Conservation (phyloP, 495 filamentous ascomycete species). For the Trichoderma parareesei region DNA sequence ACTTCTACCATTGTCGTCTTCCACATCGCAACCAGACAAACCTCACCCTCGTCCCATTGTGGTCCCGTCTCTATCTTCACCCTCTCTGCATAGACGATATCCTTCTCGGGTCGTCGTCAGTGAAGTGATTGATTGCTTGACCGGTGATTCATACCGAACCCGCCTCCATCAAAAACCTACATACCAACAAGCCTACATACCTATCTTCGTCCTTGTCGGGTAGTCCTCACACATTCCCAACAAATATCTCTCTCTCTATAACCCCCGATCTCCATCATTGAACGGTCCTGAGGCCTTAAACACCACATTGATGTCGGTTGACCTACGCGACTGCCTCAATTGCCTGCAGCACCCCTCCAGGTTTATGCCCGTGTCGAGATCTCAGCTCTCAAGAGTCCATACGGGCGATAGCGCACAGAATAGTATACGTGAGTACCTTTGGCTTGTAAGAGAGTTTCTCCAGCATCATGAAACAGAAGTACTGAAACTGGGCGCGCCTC, state of each 20-base stretch:
- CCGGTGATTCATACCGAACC: conserved; percentile 15
- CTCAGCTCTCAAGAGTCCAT: conserved; percentile 62
- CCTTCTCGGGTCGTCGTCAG: conserved; percentile 2
- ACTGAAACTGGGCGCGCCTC: not conserved
- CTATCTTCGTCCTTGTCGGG: not conserved
- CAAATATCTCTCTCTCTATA: not conserved
- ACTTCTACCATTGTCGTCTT: not conserved
- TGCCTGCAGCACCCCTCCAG: conserved; percentile 62
- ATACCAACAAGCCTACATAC: not conserved
- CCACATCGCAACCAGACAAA: conserved; percentile 10
- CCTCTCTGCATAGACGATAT: conserved; percentile 10
- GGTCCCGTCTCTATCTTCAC: conserved; percentile 16
- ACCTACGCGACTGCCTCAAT: conserved; percentile 57
- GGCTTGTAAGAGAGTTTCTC: not conserved
- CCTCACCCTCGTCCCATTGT: conserved; percentile 12
- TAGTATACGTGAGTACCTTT: conserved; percentile 33
- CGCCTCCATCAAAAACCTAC: not conserved
- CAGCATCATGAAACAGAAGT: not conserved
- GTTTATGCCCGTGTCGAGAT: conserved; percentile 64
- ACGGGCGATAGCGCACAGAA: conserved; percentile 56
- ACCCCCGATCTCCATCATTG: not conserved
- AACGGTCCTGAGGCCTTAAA: conserved; percentile 18
- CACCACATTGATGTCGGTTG: conserved; percentile 67
- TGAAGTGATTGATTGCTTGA: conserved; percentile 9
- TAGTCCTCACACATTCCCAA: not conserved